Evolutionary conservation across 306 rosid genomes (phyloP).

Genomic region (Cotoneaster glaucophyllus): DNA sequence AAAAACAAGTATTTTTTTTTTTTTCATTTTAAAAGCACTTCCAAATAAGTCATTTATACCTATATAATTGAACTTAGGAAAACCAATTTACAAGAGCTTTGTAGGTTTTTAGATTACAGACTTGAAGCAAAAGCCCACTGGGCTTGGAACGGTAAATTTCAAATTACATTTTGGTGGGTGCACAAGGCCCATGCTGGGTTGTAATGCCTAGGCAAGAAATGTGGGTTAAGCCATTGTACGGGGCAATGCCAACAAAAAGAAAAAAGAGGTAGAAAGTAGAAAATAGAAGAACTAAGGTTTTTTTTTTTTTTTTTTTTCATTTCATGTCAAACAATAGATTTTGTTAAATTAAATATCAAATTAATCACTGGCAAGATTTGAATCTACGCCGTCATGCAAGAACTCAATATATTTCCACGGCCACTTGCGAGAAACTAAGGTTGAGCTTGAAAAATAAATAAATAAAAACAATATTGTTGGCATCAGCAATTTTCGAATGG

Average conservation of each 20-base stretch:
- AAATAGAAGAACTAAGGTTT: too few species aligned
- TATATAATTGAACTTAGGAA: background rate
- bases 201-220: background rate
- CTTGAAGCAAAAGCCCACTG: background rate
- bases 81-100: background rate
- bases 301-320: too few species aligned
- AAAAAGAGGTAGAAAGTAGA: background rate
- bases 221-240: background rate
- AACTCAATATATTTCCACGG: too few species aligned
- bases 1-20: too few species aligned
- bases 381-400: accelerated
- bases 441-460: too few species aligned
- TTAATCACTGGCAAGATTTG: accelerated
- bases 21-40: too few species aligned
- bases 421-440: too few species aligned
- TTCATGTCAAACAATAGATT: too few species aligned
- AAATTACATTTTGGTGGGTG: background rate
- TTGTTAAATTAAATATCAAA: too few species aligned
- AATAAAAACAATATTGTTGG: too few species aligned
- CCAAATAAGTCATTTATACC: too few species aligned
- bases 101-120: background rate
- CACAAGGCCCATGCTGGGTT: background rate
- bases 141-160: background rate
- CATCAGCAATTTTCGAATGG: too few species aligned
- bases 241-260: background rate